Conservation (phyloP, 1,139 yeast genomes). For the Chernovozyma sophiae-reginae region DNA sequence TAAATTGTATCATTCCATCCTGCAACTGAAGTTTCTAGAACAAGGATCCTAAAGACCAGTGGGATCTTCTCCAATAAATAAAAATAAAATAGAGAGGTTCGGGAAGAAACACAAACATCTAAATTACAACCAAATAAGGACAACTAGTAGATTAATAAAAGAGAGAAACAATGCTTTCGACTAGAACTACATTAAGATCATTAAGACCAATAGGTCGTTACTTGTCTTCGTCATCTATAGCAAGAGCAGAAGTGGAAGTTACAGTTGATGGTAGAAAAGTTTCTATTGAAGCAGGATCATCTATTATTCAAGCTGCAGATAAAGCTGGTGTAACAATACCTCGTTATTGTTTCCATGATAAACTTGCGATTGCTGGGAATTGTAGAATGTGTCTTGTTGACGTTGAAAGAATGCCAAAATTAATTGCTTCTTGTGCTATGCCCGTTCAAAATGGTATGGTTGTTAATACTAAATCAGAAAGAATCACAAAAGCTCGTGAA, state of each 20-base stretch:
- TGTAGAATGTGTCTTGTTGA: slow-evolving; percentile 94
- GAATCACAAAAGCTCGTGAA: slow-evolving; percentile 82
- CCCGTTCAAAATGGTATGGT: slow-evolving; percentile 91
- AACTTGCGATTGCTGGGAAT: slow-evolving; percentile 89
- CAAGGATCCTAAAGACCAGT: too few species aligned
- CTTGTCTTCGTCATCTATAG: slow-evolving; percentile 24
- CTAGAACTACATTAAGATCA: slow-evolving; percentile 8
- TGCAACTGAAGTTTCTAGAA: too few species aligned
- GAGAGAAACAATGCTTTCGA: slow-evolving; percentile 5
- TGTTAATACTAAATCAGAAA: slow-evolving; percentile 74
- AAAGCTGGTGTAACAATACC: slow-evolving; percentile 88
- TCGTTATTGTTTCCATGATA: slow-evolving; percentile 88
- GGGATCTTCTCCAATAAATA: too few species aligned
- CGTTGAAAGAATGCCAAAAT: slow-evolving; percentile 85
- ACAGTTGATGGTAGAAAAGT: slow-evolving; percentile 78
- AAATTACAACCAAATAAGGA: too few species aligned
- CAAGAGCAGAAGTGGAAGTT: slow-evolving; percentile 60
- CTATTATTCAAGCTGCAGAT: slow-evolving; percentile 88
- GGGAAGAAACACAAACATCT: too few species aligned
- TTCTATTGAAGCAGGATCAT: slow-evolving; percentile 79
- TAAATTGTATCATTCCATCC: too few species aligned
- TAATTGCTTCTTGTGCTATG: slow-evolving; percentile 88
- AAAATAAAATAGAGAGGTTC: too few species aligned
- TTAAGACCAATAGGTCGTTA: slow-evolving; percentile 19
- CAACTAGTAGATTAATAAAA: too few species aligned